Conservation (phyloP, 768 basidiomycete genomes). For the Lyophyllum atratum region DNA sequence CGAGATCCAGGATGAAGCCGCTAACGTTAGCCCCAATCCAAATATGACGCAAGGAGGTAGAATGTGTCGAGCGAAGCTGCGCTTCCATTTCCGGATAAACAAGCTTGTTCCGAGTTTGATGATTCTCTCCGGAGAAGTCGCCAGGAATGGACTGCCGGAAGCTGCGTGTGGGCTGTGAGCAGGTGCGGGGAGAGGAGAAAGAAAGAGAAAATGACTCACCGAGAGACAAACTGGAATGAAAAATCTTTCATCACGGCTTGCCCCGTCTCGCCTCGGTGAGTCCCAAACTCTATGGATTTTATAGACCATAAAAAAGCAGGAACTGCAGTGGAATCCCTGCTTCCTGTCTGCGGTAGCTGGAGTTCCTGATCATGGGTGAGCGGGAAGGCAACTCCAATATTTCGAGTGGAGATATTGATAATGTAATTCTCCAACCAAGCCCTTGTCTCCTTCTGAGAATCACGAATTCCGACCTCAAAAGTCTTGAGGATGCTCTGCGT, state of each 20-base stretch:
- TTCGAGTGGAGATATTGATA: conserved; percentile 55
- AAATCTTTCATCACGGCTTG: conserved; percentile 70
- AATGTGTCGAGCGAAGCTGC: conserved; percentile 59
- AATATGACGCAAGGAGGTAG: conserved; percentile 50
- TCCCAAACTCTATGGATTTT: conserved; percentile 69
- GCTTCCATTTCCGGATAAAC: conserved; percentile 83
- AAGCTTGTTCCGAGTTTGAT: conserved; percentile 70
- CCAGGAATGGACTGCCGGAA: conserved; percentile 74
- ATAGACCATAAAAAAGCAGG: conserved; percentile 89
- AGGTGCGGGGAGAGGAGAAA: conserved; percentile 1
- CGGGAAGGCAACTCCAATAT: conserved; percentile 91
- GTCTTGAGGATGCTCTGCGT: conserved; percentile 71
- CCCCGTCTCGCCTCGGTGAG: conserved; percentile 78
- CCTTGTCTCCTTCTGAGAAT: conserved; percentile 36
- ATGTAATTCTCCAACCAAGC: conserved; percentile 60
- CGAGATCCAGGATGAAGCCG: conserved; percentile 84
- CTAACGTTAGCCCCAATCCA: conserved; percentile 72
- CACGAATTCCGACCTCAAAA: conserved; percentile 64
- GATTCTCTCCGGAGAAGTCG: conserved; percentile 73
- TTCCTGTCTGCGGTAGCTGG: conserved; percentile 44
- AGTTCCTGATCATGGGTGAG: conserved; percentile 64
- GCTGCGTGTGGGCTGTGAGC: conserved; percentile 38
- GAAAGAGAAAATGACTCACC: conserved; percentile 44
- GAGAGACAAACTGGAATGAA: conserved; percentile 83
- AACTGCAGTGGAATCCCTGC: conserved; percentile 45